Conservation (phyloP, 2,329 filamentous ascomycete species). For the Aspergillus oerlinghausenensis region DNA sequence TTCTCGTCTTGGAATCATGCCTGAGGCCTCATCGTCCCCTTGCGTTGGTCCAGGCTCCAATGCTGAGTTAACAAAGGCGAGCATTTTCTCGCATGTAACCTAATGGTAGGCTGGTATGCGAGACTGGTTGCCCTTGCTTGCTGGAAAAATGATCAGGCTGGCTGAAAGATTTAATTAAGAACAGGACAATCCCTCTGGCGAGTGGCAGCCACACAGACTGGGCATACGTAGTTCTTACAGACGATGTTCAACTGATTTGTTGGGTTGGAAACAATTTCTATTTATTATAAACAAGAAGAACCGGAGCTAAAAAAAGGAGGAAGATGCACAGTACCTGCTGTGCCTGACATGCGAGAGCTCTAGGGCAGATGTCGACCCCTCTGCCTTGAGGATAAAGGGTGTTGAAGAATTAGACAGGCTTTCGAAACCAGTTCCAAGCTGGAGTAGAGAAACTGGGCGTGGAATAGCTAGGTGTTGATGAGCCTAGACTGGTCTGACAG, state of each 20-base stretch:
- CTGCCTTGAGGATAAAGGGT: not conserved
- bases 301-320: not conserved
- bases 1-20: constrained; percentile 10
- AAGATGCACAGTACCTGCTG: not conserved
- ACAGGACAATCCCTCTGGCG: not conserved
- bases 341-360: not conserved
- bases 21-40: constrained; percentile 1
- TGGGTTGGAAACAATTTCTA: not conserved
- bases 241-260: not conserved
- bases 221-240: not conserved
- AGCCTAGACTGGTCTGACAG: not conserved
- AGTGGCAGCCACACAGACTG: not conserved
- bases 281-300: not conserved
- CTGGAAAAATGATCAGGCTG: not conserved
- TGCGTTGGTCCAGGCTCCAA: not conserved
- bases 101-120: not conserved
- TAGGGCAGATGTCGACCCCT: not conserved
- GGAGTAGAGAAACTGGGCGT: not conserved
- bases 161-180: not conserved
- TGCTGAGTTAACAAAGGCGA: not conserved
- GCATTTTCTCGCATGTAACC: not conserved
- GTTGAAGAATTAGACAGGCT: not conserved
- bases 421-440: not conserved
- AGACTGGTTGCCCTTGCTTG: not conserved
- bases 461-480: not conserved